phyloP scores from a whole-genome alignment of 2,329 filamentous ascomycete genomes.

The Plenodomus tracheiphilus region DNA sequence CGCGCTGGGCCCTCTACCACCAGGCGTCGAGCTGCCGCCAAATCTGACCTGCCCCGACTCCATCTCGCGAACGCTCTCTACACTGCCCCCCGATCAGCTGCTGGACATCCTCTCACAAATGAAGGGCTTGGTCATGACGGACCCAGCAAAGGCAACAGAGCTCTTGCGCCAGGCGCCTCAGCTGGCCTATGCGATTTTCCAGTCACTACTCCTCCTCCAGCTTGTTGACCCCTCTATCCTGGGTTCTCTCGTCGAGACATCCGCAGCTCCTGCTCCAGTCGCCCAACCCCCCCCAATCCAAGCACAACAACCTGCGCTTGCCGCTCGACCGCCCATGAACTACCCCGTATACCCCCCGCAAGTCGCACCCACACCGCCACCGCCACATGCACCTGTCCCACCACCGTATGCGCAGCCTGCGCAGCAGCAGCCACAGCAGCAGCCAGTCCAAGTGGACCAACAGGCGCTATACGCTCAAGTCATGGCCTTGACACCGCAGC shows the following conservation, averaged over 20 bases:
- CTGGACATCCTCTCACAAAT: slow-evolving; percentile 93
- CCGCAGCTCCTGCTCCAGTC: slow-evolving; percentile 32
- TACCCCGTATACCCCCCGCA: slow-evolving; percentile 49
- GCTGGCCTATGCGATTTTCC: slow-evolving; percentile 92
- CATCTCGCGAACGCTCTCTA: slow-evolving; percentile 87
- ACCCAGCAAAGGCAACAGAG: slow-evolving; percentile 82
- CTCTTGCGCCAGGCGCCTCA: slow-evolving; percentile 88
- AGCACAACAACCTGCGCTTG: slow-evolving; percentile 37
- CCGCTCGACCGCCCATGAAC: slow-evolving; percentile 34
- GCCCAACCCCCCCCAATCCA: slow-evolving; percentile 44
- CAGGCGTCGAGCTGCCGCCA: slow-evolving; percentile 80
- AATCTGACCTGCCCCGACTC: slow-evolving; percentile 85
- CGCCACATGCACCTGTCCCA: slow-evolving; percentile 39
- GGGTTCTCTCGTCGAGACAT: slow-evolving; percentile 73
- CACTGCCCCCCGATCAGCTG: slow-evolving; percentile 83
- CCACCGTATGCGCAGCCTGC: slow-evolving; percentile 52
- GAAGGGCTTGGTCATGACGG: slow-evolving; percentile 82
- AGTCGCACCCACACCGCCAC: slow-evolving; percentile 57
- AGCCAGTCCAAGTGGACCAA: slow-evolving; percentile 48
- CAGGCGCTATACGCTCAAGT: slow-evolving; percentile 80
- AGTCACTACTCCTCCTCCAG: slow-evolving; percentile 88
- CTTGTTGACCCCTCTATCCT: slow-evolving; percentile 86
- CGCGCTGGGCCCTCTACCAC: slow-evolving; percentile 76
- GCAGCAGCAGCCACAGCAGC: slow-evolving; percentile 14
- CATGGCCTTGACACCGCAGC: slow-evolving; percentile 75